Base-by-base conservation (phyloP, 1,284 basidiomycete genomes). In the Lignosus rhinocerotis region DNA sequence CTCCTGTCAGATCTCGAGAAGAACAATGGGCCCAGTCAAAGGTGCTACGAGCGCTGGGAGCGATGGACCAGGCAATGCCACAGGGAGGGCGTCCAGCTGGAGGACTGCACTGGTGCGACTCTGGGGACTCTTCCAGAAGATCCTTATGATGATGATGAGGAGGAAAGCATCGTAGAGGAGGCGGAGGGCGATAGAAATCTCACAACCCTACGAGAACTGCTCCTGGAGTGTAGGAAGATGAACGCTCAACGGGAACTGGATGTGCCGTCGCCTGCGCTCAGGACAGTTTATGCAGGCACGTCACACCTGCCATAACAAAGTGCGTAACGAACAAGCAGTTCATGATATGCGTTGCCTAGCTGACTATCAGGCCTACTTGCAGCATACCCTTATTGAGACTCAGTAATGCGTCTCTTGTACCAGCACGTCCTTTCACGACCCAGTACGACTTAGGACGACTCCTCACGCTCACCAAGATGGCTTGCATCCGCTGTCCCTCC, bases 91-190 rank as follows among this genome's bases (percentile, higher is more conserved):
- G 73, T 88, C 6, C 69, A 82, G 45, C 69, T 89, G 45, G 86
- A 89, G 70, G 87, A 89, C 67, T 89, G 87, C 66, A 88, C 87
- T 0, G 87, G 85, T 0, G 79, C 74, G 11, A 62, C 74, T 33
- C 68, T 89, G 33, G 87, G 87, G 0, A 80, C 78, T 11, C 72
- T 89, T 36, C 87, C 87, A 14, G 72, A 75, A 63, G 70, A 73
- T 33, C 76, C 79, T 25, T 71, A 72, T 17, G 68, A 67, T 3
- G 73, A 74, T 1, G 74, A 73, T 14, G 75, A 70, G 0, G 71
- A 68, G 1, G 68, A 69, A 52, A 58, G 61, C 9, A 71, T 65
- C 48, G 66, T 70, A 12, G 64, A 66, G 2, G 72, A 70, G 14
- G 67, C 52, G 36, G 64, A 64, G 58, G 62, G 69, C 60, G 55